These are phyloP conservation scores for Exobasidium cylindrosporum DNA, from an alignment of 1,284 basidiomycete genomes.

Conservation along the genomic window DNA sequence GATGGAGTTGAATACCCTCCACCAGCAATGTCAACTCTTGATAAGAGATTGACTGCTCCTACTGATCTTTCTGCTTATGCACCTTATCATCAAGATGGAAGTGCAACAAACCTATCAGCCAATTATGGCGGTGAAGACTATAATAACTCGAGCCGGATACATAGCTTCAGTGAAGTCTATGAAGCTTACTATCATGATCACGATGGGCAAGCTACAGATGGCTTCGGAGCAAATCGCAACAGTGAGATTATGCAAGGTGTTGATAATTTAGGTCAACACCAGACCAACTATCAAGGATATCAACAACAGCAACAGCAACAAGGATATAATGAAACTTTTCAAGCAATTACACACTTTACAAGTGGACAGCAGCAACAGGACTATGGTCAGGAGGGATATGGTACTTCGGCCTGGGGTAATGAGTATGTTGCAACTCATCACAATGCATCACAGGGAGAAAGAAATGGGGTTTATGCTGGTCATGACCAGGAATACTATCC, in stretches of 20 bases:
- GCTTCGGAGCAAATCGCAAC: background rate
- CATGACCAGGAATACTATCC: constrained; percentile 5
- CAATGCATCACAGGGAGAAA: constrained; percentile 7
- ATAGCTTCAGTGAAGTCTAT: constrained; percentile 5
- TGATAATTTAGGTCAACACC: too few species aligned
- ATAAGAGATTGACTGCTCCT: background rate
- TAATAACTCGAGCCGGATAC: constrained; percentile 7
- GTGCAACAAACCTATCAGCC: background rate
- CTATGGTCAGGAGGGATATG: too few species aligned
- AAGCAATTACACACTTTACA: too few species aligned
- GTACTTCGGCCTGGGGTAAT: too few species aligned
- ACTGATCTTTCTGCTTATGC: constrained; percentile 17
- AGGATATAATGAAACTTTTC: background rate
- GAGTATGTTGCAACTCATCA: background rate
- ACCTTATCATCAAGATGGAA: constrained; percentile 13
- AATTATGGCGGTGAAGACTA: background rate
- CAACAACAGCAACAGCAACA: constrained; percentile 6
- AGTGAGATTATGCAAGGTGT: background rate
- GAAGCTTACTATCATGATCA: constrained; percentile 10
- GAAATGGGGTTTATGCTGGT: too few species aligned
- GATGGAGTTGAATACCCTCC: constrained; percentile 32
- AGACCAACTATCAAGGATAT: constrained; percentile 5
- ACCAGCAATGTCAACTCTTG: background rate
- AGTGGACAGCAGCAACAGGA: too few species aligned
- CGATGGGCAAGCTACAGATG: background rate